Evolutionary conservation across 2,329 filamentous ascomycete genomes (phyloP), one percentile per base, ranked within the genome.

Genomic region (Fonsecaea nubica): DNA sequence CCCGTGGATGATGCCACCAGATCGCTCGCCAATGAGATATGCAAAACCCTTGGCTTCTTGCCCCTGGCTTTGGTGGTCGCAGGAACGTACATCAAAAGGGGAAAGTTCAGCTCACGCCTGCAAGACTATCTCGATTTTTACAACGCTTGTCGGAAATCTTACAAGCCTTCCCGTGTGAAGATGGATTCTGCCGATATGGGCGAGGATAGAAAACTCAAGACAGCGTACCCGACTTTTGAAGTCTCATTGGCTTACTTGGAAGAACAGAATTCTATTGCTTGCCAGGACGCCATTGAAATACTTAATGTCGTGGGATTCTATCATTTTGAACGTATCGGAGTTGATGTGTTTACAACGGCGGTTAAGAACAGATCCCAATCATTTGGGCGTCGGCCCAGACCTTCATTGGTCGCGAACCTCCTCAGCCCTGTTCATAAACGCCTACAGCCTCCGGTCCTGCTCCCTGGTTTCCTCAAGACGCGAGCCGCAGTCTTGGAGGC

Each of bases 61-160:
- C 63, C 74, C 5, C 65, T 75, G 4, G 73, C 75, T 6, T 42
- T 76, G 13, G 69, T 71, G 36, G 70, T 74, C 45, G 75, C 75
- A 0, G 75, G 75, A 13, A 66, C 62, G 9, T 58, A 69, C 0
- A 74, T 77, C 56, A 38, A 35, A 15, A 63, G 67, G 10, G 65
- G 70, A 36, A 32, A 72, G 4, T 76, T 69, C 62, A 53, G 50
- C 12, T 59, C 32, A n/a, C 53, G 33, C 10, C 32, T 76, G 18
- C 67, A 70, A 53, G 67, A 74, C 10, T 76, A 75, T 64, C 55
- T 74, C 3, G 25, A 56, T 4, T 69, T 71, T 35, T 35, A 62
- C 18, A 25, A 42, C 2, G 5, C 13, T 2, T 32, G n/a, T 15
- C 59, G 59, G 18, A 55, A 12, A 12, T 15, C 32, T 15, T 55